A percentile compares a stretch with the other conserved stretches of the same genome.
These are phyloP conservation scores for Myriosclerotinia curreyana DNA, from an alignment of 2,329 filamentous ascomycete species.

Conservation along the genomic window DNA sequence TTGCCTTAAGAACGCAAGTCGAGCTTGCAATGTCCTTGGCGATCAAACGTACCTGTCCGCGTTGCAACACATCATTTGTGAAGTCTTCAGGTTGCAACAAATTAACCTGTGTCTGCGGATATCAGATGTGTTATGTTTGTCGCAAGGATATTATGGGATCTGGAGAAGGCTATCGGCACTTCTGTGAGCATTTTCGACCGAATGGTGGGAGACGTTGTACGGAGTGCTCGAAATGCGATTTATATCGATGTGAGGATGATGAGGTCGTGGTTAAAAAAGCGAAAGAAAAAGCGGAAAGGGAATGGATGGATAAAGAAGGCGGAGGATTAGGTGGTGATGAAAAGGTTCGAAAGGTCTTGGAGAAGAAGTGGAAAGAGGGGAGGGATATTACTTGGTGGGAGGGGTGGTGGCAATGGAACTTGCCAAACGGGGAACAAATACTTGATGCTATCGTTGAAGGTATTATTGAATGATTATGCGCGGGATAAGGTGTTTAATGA, in stretches of 20 bases:
- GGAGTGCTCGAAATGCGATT: conserved; percentile 77
- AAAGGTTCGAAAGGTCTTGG: conserved; percentile 54
- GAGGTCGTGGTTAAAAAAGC: conserved; percentile 66
- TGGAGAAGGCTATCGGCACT: conserved; percentile 82
- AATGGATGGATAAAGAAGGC: conserved; percentile 66
- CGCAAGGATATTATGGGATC: conserved; percentile 68
- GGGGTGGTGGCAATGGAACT: conserved; percentile 30
- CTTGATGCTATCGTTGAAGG: conserved; percentile 38
- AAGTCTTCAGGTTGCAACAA: conserved; percentile 96
- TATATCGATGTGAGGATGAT: conserved; percentile 70
- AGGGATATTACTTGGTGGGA: conserved; percentile 31
- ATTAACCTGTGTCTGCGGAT: conserved; percentile 90
- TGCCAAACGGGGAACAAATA: conserved; percentile 35
- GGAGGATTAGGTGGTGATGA: conserved; percentile 54
- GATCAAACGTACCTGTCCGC: conserved; percentile 90
- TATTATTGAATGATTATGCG: conserved; percentile 32
- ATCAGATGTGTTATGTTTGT: conserved; percentile 98
- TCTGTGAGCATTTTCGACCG: conserved; percentile 91
- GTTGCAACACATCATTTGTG: conserved; percentile 88
- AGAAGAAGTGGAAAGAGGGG: conserved; percentile 46
- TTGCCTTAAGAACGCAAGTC: conserved; percentile 81
- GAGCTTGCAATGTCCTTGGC: conserved; percentile 92
- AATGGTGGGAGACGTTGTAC: conserved; percentile 71
- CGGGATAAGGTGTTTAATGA: neutral
- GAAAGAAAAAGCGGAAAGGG: conserved; percentile 66